Conservation (phyloP, 1,284 basidiomycete genomes). For the Cryptococcus floricola region DNA sequence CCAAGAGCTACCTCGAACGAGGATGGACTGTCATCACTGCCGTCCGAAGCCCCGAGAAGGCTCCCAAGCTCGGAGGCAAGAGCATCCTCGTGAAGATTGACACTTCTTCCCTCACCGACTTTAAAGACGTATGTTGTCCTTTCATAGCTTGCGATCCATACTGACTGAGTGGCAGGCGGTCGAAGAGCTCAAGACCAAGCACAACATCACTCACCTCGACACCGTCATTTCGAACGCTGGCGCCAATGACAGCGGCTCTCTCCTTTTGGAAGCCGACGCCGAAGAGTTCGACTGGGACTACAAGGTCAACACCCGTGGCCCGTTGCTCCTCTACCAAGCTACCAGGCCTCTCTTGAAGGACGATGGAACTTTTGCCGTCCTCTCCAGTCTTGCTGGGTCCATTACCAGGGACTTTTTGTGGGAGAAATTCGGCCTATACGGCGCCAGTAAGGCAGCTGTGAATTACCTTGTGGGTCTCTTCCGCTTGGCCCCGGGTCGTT, state of each 20-base stretch:
- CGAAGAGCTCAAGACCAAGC: slow-evolving; percentile 11
- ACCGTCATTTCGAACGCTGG: slow-evolving; percentile 24
- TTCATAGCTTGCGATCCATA: too few relatives aligned
- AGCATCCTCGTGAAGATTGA: too few relatives aligned
- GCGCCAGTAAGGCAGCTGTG: too few relatives aligned
- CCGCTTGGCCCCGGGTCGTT: background rate
- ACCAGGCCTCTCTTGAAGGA: slow-evolving; percentile 8
- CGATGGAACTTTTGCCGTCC: slow-evolving; percentile 16
- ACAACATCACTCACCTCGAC: slow-evolving; percentile 15
- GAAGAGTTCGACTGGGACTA: background rate
- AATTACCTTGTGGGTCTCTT: background rate
- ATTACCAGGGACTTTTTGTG: background rate
- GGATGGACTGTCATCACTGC: slow-evolving; percentile 9
- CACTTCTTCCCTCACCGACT: too few relatives aligned
- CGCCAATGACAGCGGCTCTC: background rate
- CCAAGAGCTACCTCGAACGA: background rate
- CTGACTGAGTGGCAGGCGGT: slow-evolving; percentile 6
- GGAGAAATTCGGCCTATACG: too few relatives aligned
- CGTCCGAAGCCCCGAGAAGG: slow-evolving; percentile 5
- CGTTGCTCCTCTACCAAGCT: slow-evolving; percentile 22
- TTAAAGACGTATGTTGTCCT: too few relatives aligned
- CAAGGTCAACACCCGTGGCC: slow-evolving; percentile 15
- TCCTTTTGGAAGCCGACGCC: too few relatives aligned
- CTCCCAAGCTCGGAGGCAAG: slow-evolving; percentile 4
- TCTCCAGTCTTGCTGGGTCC: slow-evolving; percentile 15